These are phyloP conservation scores for Adenanthera pavonina DNA, from an alignment of 306 rosid species.

Conservation along the genomic window DNA sequence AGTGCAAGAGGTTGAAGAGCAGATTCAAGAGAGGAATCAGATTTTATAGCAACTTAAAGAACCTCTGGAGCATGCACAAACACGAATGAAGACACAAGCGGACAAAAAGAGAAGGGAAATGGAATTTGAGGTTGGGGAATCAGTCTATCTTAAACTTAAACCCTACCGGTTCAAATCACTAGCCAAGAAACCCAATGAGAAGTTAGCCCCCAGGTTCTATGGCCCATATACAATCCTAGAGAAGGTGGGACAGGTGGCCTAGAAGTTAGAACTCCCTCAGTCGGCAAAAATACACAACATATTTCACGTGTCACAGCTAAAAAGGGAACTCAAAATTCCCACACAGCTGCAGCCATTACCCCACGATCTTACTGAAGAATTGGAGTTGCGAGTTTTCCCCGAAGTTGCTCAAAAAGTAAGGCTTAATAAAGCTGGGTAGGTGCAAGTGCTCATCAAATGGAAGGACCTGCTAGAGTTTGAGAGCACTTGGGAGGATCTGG, in stretches of 20 bases:
- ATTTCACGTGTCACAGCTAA: neutral
- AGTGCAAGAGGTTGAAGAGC: neutral
- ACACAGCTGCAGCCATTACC: too few relatives aligned
- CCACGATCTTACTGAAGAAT: neutral
- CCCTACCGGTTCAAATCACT: neutral
- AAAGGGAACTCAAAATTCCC: too few relatives aligned
- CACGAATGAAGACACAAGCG: rapidly evolving
- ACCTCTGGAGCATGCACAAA: neutral
- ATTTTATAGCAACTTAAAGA: rapidly evolving
- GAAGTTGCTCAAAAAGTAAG: neutral
- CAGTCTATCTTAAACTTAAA: neutral
- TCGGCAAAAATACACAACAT: rapidly evolving
- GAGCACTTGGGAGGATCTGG: neutral
- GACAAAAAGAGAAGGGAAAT: neutral
- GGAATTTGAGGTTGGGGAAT: neutral
- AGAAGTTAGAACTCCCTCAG: neutral
- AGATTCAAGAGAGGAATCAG: neutral
- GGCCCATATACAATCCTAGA: neutral
- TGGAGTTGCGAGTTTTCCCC: neutral
- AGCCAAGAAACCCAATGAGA: neutral
- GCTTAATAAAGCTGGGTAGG: neutral
- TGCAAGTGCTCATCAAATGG: neutral
- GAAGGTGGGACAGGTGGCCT: neutral
- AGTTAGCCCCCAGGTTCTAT: neutral
- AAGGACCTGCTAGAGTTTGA: neutral